Evolutionary conservation across 441 rosid species (phyloP).

Genomic region (Populus tomentosa): DNA sequence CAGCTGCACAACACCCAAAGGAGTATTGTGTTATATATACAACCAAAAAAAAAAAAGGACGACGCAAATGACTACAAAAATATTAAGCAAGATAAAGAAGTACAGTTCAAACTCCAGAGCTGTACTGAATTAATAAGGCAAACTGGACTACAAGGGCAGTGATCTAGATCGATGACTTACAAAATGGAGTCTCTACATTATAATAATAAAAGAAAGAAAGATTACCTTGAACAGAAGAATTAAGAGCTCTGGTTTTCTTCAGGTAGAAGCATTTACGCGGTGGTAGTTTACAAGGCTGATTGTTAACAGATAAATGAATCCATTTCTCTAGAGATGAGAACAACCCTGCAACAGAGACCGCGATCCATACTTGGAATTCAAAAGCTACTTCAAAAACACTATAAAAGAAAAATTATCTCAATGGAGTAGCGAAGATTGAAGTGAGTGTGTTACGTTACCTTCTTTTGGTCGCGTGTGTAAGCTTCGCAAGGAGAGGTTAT

Average conservation of each 20-base stretch:
- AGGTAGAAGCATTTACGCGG: constrained; percentile 4
- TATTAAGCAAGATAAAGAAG: not conserved
- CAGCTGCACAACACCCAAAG: constrained; percentile 24
- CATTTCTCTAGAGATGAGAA: constrained; percentile 22
- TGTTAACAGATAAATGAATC: constrained; percentile 19
- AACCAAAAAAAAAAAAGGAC: not conserved
- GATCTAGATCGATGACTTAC: too few relatives aligned
- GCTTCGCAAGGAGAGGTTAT: constrained; percentile 28
- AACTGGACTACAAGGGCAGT: too few relatives aligned
- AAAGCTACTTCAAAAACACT: not conserved
- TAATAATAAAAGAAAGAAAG: not conserved
- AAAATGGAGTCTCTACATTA: not conserved
- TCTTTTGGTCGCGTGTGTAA: constrained; percentile 27
- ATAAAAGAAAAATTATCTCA: not conserved
- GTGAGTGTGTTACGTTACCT: constrained; percentile 24
- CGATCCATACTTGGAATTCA: not conserved
- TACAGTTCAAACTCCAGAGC: not conserved
- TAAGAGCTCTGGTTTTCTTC: constrained; percentile 21
- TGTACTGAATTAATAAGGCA: not conserved
- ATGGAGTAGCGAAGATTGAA: not conserved
- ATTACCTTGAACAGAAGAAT: not conserved
- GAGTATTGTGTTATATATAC: not conserved
- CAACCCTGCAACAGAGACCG: constrained; percentile 11
- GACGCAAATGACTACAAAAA: not conserved
- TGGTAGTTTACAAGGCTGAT: constrained; percentile 7